These are phyloP conservation scores for Rosa persica DNA, from an alignment of 306 rosid genomes.

Conservation along the genomic window DNA sequence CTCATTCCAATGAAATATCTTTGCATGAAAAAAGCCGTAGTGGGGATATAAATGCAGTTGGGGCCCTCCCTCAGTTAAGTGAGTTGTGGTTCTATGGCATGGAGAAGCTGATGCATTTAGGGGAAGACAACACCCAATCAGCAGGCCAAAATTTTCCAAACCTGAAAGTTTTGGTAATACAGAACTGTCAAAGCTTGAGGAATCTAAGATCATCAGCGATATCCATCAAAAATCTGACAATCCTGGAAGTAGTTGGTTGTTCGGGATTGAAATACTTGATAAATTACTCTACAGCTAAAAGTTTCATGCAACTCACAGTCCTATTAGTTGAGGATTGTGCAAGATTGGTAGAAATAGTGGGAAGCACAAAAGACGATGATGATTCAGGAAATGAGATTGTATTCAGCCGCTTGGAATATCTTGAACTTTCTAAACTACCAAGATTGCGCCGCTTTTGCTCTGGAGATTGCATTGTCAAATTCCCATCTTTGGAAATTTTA, in stretches of 20 bases:
- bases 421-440: neutral
- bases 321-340: neutral
- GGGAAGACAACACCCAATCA: neutral
- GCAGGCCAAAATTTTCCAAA: neutral
- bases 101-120: neutral
- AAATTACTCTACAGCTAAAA: neutral
- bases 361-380: neutral
- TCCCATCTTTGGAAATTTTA: neutral
- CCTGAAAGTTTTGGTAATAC: neutral
- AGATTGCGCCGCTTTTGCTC: neutral
- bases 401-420: neutral
- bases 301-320: neutral
- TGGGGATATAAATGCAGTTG: neutral
- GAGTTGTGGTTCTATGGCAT: neutral
- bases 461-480: neutral
- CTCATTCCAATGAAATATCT: neutral
- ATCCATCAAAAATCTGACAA: neutral
- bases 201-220: neutral
- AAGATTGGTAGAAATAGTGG: neutral
- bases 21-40: too few species aligned
- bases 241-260: rapidly evolving
- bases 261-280: neutral
- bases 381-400: neutral
- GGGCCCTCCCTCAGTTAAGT: neutral
- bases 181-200: neutral